These are phyloP conservation scores for Yamadazyma olivae DNA, from an alignment of 805 yeast species.

Conservation along the genomic window DNA sequence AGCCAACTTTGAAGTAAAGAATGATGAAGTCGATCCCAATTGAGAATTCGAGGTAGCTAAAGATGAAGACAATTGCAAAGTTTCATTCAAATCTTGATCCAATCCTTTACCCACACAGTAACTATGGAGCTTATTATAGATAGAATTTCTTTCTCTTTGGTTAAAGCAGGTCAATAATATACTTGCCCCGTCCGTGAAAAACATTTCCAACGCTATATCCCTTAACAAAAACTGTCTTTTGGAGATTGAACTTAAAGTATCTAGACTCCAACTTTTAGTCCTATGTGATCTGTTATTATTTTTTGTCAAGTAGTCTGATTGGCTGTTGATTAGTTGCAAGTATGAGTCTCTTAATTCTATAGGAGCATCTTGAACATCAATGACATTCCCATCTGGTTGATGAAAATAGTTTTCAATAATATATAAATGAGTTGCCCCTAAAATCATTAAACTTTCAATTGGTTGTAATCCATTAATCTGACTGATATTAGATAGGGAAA, in stretches of 20 bases:
- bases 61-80: constrained; percentile 48
- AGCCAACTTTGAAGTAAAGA: constrained; percentile 26
- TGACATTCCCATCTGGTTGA: constrained; percentile 47
- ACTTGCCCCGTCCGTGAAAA: constrained; percentile 71
- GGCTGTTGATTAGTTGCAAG: constrained; percentile 58
- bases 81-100: constrained; percentile 54
- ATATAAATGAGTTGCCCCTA: constrained; percentile 65
- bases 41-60: constrained; percentile 35
- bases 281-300: constrained; percentile 35
- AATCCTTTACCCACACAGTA: constrained; percentile 48
- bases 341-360: constrained; percentile 61
- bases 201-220: constrained; percentile 78
- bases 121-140: constrained; percentile 47
- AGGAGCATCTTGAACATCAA: constrained; percentile 68
- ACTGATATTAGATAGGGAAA: constrained; percentile 72
- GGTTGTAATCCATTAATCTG: constrained; percentile 75
- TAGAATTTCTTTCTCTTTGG: constrained; percentile 51
- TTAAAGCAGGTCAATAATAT: constrained; percentile 63
- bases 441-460: constrained; percentile 68
- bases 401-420: constrained; percentile 69
- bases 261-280: constrained; percentile 58
- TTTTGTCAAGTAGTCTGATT: constrained; percentile 25
- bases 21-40: constrained; percentile 22
- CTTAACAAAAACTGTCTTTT: constrained; percentile 74
- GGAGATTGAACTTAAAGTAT: constrained; percentile 59